Evolutionary conservation across 1,284 basidiomycete species (phyloP).

Genomic region (Phellopilus nigrolimitatus): DNA sequence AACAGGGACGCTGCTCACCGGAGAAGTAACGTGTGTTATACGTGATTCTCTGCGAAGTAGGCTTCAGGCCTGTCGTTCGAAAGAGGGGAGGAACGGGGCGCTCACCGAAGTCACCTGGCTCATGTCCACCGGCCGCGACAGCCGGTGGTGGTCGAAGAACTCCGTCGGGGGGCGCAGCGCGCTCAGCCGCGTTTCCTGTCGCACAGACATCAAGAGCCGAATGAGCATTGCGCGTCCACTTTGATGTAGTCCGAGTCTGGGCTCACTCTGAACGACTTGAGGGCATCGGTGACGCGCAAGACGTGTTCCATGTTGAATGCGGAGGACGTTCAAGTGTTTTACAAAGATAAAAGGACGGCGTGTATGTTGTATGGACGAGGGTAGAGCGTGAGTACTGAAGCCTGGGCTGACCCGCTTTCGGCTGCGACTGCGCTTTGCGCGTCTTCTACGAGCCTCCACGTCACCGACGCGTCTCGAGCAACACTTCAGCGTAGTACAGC

Average conservation of each 20-base stretch:
- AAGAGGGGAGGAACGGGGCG: slow-evolving; percentile 16
- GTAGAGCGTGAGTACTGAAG: too few species aligned
- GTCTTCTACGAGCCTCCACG: not conserved
- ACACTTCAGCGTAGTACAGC: not conserved
- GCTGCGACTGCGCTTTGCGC: slow-evolving; percentile 1
- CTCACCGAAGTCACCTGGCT: slow-evolving; percentile 66
- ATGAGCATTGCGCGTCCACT: not conserved
- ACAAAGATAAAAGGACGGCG: slow-evolving; percentile 11
- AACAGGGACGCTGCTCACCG: slow-evolving; percentile 36
- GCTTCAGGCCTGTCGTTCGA: slow-evolving; percentile 8
- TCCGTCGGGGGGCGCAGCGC: slow-evolving; percentile 75
- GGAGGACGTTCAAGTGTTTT: not conserved
- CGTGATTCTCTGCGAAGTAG: slow-evolving; percentile 71
- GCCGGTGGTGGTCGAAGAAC: slow-evolving; percentile 86
- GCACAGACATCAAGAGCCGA: not conserved
- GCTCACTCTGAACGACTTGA: slow-evolving; percentile 71
- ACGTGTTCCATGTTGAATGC: slow-evolving; percentile 46
- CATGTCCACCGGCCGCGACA: slow-evolving; percentile 76
- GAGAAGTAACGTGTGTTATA: slow-evolving; percentile 95
- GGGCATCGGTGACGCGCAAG: slow-evolving; percentile 57
- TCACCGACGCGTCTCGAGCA: not conserved
- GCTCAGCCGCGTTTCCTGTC: slow-evolving; percentile 79
- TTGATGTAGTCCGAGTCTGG: not conserved
- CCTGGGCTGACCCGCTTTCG: too few species aligned
- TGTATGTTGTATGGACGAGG: slow-evolving; percentile 7